Evolutionary conservation across 192 early-diverging fungal genomes (phyloP), one percentile per base, ranked within the genome.

Genomic region (Pilobolus umbonatus): DNA sequence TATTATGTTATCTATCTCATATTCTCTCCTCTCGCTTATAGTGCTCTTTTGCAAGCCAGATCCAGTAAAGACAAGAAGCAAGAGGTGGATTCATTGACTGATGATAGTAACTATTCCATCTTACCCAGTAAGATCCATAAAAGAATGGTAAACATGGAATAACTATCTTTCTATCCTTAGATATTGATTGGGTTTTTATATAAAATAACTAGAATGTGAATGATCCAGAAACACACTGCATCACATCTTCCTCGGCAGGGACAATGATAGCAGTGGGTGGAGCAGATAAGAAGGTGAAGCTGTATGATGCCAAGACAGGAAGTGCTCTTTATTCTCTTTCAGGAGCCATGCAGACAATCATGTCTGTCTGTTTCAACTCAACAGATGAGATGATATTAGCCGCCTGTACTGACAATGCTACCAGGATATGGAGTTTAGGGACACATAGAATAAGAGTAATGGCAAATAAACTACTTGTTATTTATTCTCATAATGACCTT

Each of bases 391-490:
- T 81, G 15, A 60, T 94, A 7, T 62, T 89, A 66, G 94, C 87
- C 0, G 85, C 90, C 6, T 93, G 90, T 8, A 96, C 92, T 68
- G 96, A 98, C 61, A 88, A 92, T 72, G 87, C 92, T 2, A 85
- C 85, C 14, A 86, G 93, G 55, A 76, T 96, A 40, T 96, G 94
- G 96, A 71, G 85, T 56, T 65, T 93, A 22, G 75, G 78, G 21
- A 94, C 89, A 1, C 83, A 85, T 11, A 68, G 92, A 31, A 75
- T 90, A 44, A 74, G 73, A 57, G 90, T 89, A 73, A 10, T 65
- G 24, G n/a, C n/a, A n/a, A n/a, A n/a, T n/a, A n/a, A n/a, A 24
- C 5, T 35, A 8, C 17, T 53, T 7, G 5, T 22, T 53, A 35
- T 25, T 19, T 21, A 21, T 52, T 21, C 15, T 12, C 34, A n/a